phyloP scores from a whole-genome alignment of 2,329 filamentous ascomycete genomes.

The Ascochyta rabiei region DNA sequence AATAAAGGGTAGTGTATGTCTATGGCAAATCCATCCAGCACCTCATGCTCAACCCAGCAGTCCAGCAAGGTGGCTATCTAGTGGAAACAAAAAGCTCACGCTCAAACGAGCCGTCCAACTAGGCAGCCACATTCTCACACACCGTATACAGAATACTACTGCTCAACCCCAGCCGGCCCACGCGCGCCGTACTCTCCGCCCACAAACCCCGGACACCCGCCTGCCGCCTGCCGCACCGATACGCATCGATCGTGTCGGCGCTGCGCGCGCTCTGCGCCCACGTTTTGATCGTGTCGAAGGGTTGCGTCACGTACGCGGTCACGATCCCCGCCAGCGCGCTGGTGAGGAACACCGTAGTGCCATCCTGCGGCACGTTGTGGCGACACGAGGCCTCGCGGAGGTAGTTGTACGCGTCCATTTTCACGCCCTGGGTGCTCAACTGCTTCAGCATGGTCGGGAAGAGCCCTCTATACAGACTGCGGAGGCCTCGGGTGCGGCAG shows the following conservation, averaged over 20 bases:
- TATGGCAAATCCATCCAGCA: too few species aligned
- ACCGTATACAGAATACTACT: conserved; percentile 42
- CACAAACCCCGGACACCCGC: conserved; percentile 36
- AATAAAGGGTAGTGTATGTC: too few species aligned
- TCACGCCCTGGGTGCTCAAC: conserved; percentile 54
- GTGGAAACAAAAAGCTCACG: conserved; percentile 6
- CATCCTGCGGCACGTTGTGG: conserved; percentile 30
- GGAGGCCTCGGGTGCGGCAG: conserved; percentile 49
- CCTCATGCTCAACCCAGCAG: too few species aligned
- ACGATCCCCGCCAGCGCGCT: conserved; percentile 39
- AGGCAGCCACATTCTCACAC: conserved; percentile 37
- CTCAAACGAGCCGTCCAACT: conserved; percentile 11
- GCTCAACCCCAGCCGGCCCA: conserved; percentile 38
- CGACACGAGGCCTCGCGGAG: conserved; percentile 46
- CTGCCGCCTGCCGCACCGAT: conserved; percentile 29
- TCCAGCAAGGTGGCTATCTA: too few species aligned
- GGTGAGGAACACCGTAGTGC: conserved; percentile 31
- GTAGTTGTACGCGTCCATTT: conserved; percentile 59
- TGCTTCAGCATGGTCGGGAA: conserved; percentile 57
- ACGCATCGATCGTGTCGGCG: conserved; percentile 31
- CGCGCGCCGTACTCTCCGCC: conserved; percentile 39
- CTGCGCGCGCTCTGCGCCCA: conserved; percentile 43
- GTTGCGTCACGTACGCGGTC: conserved; percentile 52
- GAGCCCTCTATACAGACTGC: conserved; percentile 55
- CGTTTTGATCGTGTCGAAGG: conserved; percentile 53